phyloP scores from a whole-genome alignment of 257 asterid genomes.

The Nicotiana benthamiana region DNA sequence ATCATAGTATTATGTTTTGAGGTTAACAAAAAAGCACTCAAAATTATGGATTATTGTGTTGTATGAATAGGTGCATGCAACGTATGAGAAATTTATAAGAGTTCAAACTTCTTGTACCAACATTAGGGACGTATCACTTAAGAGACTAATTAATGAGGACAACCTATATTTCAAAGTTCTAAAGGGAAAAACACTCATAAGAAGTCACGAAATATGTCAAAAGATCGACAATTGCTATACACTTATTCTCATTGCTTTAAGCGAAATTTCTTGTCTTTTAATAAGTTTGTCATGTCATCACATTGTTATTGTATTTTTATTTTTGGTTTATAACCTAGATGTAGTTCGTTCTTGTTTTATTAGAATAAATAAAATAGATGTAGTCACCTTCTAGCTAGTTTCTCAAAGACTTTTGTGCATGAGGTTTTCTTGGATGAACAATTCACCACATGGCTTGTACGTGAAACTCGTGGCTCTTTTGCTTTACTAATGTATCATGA shows the following conservation, averaged over 20 bases:
- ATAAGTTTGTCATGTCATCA: background rate
- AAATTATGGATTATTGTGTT: background rate
- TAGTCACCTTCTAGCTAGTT: too few relatives aligned
- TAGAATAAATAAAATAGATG: too few relatives aligned
- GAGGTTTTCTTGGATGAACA: too few relatives aligned
- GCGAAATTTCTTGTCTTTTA: background rate
- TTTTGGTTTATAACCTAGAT: background rate
- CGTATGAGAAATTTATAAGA: background rate
- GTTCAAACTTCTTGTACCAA: background rate
- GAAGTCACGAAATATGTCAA: background rate
- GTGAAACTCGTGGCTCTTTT: too few relatives aligned
- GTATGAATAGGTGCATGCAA: too few relatives aligned
- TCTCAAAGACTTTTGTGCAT: too few relatives aligned
- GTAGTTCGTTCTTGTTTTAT: too few relatives aligned
- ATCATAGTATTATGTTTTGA: background rate
- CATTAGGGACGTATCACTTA: background rate
- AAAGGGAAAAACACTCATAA: background rate
- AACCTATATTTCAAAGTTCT: background rate
- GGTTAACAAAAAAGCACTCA: background rate
- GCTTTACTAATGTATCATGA: too few relatives aligned
- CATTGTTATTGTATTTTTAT: background rate
- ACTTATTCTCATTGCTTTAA: background rate
- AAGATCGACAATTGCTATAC: background rate
- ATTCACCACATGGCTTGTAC: too few relatives aligned
- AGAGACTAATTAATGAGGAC: background rate